phyloP scores from a whole-genome alignment of 805 yeast species.

The Monosporozyma aerobia region DNA sequence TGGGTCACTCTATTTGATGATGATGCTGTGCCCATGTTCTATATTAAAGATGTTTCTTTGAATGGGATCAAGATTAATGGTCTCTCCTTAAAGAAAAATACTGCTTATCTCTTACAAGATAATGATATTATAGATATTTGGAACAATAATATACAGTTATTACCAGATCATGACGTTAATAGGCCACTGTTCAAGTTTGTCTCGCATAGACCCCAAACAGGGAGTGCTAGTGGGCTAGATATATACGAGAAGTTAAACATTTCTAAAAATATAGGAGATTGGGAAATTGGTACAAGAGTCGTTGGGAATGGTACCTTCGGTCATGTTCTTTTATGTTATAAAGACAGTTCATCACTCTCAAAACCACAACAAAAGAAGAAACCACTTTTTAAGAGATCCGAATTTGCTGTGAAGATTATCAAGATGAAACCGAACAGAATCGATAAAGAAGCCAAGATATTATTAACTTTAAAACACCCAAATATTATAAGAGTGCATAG shows the following conservation, averaged over 20 bases:
- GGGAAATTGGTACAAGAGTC: slow-evolving; percentile 36
- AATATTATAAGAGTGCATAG: slow-evolving; percentile 41
- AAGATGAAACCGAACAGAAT: slow-evolving; percentile 23
- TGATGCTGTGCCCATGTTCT: slow-evolving; percentile 37
- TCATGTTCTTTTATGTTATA: slow-evolving; percentile 30
- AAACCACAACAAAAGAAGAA: slow-evolving; percentile 2
- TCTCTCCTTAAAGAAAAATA: slow-evolving; percentile 23
- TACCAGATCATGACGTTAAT: neutral
- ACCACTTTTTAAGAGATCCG: slow-evolving; percentile 15
- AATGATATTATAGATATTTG: slow-evolving; percentile 35
- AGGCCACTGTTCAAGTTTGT: slow-evolving; percentile 2
- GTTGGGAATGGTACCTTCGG: slow-evolving; percentile 56
- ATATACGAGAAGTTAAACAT: slow-evolving; percentile 13
- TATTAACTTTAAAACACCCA: slow-evolving; percentile 36
- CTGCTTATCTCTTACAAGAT: slow-evolving; percentile 29
- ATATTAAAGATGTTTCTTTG: slow-evolving; percentile 41
- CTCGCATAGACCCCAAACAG: neutral
- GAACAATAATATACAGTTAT: neutral
- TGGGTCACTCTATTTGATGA: slow-evolving; percentile 46
- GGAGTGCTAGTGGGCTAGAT: neutral
- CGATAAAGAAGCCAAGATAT: slow-evolving; percentile 37
- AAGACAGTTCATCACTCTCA: neutral
- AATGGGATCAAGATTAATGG: slow-evolving; percentile 45
- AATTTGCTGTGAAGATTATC: slow-evolving; percentile 44
- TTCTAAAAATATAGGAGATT: slow-evolving; percentile 21